Base-by-base conservation (phyloP, 768 basidiomycete species). In the Tulasnella sp. region DNA sequence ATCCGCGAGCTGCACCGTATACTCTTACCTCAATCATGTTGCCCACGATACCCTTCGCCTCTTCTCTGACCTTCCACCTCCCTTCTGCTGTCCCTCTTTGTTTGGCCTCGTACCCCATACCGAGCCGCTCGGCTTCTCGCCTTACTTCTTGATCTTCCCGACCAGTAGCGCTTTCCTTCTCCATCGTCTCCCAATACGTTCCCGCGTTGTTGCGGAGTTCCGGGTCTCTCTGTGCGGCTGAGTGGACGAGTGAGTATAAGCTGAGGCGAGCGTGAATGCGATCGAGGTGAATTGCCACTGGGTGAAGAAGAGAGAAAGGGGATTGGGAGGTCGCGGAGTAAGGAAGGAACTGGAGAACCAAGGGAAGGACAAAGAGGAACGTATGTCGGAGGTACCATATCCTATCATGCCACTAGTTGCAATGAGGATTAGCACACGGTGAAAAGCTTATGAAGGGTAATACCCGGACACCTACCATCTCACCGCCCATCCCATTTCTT, bases 321-420 rank as follows among this genome's bases (percentile, higher is more conserved):
- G 77, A 76, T 71, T 77, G 75, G 74, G 80, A 76, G 0, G 76
- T 76, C 8, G 78, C 74, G 4, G 78, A 65, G 22, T 81, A 82
- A 5, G 86, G 83, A 6, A 82, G 68, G 66, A 81, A 75, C 77
- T 84, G 83, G 11, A 87, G 77, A 67, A 85, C 40, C 34, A 86
- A 74, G 5, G 89, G 88, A 2, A 91, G 81, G 36, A 83, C 7
- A 71, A 90, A 80, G 80, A 91, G 89, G 69, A 89, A 78, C 1
- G 82, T 34, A 69, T 85, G 84, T n/a, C 90, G 89, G 39, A 80
- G 74, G 64, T 82, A 77, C 77, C 85, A 83, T 41, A 88, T 79
- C 34, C 77, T 81, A 77, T 91, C 89, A 79, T 90, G 88, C 87
- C 87, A 89, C 90, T 91, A 73, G 36, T 26, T 47, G 14, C 29